Evolutionary conservation across 2,329 filamentous ascomycete genomes (phyloP).

Genomic region (Trichoderma simmonsii): DNA sequence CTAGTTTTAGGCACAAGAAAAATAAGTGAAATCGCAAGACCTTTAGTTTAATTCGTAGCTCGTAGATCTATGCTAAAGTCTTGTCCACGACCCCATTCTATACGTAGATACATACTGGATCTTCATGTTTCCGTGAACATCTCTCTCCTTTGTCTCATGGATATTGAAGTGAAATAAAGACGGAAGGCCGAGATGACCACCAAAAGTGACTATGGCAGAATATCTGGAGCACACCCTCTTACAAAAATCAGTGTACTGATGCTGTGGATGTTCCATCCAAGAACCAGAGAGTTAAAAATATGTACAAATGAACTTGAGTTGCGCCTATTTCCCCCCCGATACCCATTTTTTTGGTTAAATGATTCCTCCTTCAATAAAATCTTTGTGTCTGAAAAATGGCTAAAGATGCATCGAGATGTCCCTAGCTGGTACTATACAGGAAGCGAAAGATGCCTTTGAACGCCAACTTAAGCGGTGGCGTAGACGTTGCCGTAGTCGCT

Average conservation of each 20-base stretch:
- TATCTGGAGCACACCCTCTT: neutral
- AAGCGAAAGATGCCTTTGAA: conserved; percentile 29
- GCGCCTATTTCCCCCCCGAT: conserved; percentile 22
- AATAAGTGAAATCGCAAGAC: conserved; percentile 1
- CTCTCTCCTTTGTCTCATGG: conserved; percentile 10
- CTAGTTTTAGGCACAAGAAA: neutral
- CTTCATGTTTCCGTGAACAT: conserved; percentile 8
- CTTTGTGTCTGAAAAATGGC: conserved; percentile 24
- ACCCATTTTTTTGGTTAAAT: conserved; percentile 21
- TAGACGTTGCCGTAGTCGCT: conserved; percentile 50
- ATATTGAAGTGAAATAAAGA: conserved; percentile 10
- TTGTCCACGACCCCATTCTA: conserved; percentile 8
- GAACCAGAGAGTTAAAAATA: conserved; percentile 24
- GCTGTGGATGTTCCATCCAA: conserved; percentile 8
- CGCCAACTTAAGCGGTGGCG: conserved; percentile 36
- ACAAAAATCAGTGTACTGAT: conserved; percentile 6
- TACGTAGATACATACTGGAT: conserved; percentile 16
- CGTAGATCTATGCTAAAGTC: conserved; percentile 23
- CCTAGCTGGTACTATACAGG: conserved; percentile 37
- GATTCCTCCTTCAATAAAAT: conserved; percentile 21
- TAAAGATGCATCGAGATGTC: conserved; percentile 29
- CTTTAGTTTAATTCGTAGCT: conserved; percentile 25
- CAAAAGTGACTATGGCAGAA: conserved; percentile 11
- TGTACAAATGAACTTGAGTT: conserved; percentile 28
- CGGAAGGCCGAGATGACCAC: neutral